Conservation (phyloP, 148 eudicot species). For the Dysphania ambrosioides region DNA sequence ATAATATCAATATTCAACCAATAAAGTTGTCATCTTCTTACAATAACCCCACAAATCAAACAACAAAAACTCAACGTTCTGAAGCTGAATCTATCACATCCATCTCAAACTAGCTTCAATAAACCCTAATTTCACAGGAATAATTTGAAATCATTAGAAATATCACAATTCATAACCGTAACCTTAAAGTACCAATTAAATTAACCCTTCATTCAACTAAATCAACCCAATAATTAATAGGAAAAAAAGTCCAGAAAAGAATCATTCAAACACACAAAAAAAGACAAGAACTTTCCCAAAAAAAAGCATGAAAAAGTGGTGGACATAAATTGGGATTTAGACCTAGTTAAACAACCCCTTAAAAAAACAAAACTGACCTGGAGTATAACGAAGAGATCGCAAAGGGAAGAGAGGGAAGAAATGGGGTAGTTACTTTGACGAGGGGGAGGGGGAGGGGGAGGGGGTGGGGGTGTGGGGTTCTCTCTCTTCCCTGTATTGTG, state of each 20-base stretch:
- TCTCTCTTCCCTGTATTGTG: neutral
- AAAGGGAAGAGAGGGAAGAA: slow-evolving; percentile 9
- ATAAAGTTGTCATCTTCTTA: slow-evolving; percentile 18
- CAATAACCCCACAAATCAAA: slow-evolving; percentile 18
- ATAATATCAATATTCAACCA: neutral
- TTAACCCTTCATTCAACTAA: too few relatives aligned
- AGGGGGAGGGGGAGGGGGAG: too few relatives aligned
- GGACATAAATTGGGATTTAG: neutral
- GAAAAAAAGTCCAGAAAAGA: too few relatives aligned
- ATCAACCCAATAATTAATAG: too few relatives aligned
- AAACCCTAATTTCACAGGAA: slow-evolving; percentile 20
- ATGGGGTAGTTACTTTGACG: neutral
- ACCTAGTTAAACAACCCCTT: neutral
- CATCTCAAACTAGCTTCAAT: neutral
- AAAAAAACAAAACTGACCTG: slow-evolving; percentile 25
- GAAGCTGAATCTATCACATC: slow-evolving; percentile 12
- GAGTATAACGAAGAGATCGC: slow-evolving; percentile 28
- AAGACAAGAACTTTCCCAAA: too few relatives aligned
- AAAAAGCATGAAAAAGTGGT: too few relatives aligned
- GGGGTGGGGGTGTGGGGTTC: too few relatives aligned
- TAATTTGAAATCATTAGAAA: too few relatives aligned
- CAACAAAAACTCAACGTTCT: slow-evolving; percentile 4
- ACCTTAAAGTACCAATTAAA: slow-evolving; percentile 27
- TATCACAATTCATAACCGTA: slow-evolving; percentile 27
- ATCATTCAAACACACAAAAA: too few relatives aligned